A percentile compares a stretch with the other conserved stretches of the same genome.
These are phyloP conservation scores for Yamadazyma sp. DNA, from an alignment of 805 yeast genomes.

Conservation along the genomic window DNA sequence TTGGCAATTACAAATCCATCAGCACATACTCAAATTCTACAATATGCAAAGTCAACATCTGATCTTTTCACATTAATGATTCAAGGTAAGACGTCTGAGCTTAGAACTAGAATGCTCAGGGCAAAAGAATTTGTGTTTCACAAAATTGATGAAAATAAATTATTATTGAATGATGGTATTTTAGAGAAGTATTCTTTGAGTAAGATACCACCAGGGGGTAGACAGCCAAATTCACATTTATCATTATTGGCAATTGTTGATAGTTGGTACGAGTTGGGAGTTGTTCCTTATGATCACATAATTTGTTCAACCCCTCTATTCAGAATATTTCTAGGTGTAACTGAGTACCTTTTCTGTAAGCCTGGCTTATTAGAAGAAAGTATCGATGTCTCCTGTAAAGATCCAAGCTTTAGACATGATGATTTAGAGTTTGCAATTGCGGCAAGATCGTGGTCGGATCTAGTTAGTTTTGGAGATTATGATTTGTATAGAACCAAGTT, in stretches of 20 bases:
- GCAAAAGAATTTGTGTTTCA: constrained; percentile 81
- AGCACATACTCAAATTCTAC: constrained; percentile 88
- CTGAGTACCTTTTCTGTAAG: constrained; percentile 85
- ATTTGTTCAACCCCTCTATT: constrained; percentile 93
- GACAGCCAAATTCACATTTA: constrained; percentile 83
- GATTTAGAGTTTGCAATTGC: constrained; percentile 92
- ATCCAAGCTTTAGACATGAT: constrained; percentile 74
- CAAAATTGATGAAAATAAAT: constrained; percentile 53
- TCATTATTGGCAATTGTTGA: constrained; percentile 89
- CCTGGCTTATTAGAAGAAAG: constrained; percentile 81
- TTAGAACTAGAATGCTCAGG: constrained; percentile 52
- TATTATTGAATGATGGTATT: constrained; percentile 73
- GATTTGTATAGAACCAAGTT: constrained; percentile 68
- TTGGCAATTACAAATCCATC: constrained; percentile 93
- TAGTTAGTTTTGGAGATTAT: constrained; percentile 74
- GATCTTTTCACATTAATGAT: constrained; percentile 83
- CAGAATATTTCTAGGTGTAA: constrained; percentile 88
- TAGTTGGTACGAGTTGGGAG: constrained; percentile 82
- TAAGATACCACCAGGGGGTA: constrained; percentile 62
- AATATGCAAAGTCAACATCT: constrained; percentile 81
- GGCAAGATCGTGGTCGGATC: constrained; percentile 83
- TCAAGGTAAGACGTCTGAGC: constrained; percentile 57
- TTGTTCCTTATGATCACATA: constrained; percentile 94
- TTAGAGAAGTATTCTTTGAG: constrained; percentile 77
- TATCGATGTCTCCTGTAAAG: constrained; percentile 64